Evolutionary conservation across 2,329 filamentous ascomycete genomes (phyloP), one percentile per base, ranked within the genome.

Genomic region (Botryosphaeria dothidea): DNA sequence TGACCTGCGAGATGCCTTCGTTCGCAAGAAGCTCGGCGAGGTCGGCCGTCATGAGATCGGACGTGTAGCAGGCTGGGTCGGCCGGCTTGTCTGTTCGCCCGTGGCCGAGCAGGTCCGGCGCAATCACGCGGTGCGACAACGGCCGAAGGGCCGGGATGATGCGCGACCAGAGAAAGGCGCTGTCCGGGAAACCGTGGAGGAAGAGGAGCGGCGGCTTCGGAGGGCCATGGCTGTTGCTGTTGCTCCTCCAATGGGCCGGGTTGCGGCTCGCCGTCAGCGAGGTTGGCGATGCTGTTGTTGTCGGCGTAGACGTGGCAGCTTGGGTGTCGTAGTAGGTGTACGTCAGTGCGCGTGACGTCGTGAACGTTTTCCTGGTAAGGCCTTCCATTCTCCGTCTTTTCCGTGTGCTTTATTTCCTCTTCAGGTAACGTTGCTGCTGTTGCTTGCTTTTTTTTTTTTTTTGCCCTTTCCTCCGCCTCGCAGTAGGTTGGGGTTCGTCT

Each of bases 121-220:
- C 70, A 31, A 79, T 56, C 52, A 78, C 69, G 29, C 77, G 74
- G 69, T 81, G 75, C 64, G 76, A 74, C 4, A 74, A 71, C 7
- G 74, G 65, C n/a, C 78, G 71, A 27, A 83, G 71, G 38, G 76
- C 64, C 31, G 73, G 73, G 43, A 81, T 72, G 41, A 82, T 70
- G 36, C 74, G 73, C 8, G 73, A 69, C 82, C 81, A 85, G 19
- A 82, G 71, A 4, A 71, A 73, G 0, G 79, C 76, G 17, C 74
- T 72, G 67, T 81, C 80, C 6, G 83, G 83, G 68, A 80, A 85
- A 57, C 83, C 83, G 69, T 85, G 83, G 27, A 81, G 84, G 36
- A 72, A 65, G 11, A 72, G 67, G 49, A 70, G 58, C 6, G 68
- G 67, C 2, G 65, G 63, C 15, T 60, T 57, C 15, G 9, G 23